Evolutionary conservation across 768 basidiomycete species (phyloP), one percentile per base, ranked within the genome.

Genomic region (Hortiboletus campestris): DNA sequence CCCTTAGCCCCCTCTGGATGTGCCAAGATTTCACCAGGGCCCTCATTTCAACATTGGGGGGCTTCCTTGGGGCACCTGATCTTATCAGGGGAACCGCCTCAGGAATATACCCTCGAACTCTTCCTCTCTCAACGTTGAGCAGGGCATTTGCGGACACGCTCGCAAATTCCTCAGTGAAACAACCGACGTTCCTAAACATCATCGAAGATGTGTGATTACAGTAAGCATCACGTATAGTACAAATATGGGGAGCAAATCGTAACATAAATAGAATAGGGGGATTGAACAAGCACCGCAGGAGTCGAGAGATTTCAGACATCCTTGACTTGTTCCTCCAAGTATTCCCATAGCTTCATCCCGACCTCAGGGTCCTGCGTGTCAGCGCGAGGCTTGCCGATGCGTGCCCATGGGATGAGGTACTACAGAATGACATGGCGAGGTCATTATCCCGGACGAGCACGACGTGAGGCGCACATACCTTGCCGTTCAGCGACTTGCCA

Each of bases 401-500:
- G 69, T 16, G 75, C 79, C 79, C 78, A 81, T 1, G 80, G 79
- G 44, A 78, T 65, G 36, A 81, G 72, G 55, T 75, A 81, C 76
- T 81, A 38, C 11, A n/a, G 10, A 45, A 46, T 4, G 38, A 16
- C 16, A 41, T 3, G 5, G 17, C 10, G 20, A 12, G 46, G 20
- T 49, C 42, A 46, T 31, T 6, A 52, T 44, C 14, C 25, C 10
- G 38, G 28, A 39, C 22, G 28, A 29, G 13, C 6, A 32, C 20
- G 9, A 17, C 9, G n/a, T 4, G 13, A 5, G n/a, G 12, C 0
- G 3, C 20, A 20, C 55, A 2, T 34, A 79, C 81, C 71, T 81
- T 77, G 31, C 82, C 81, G 38, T 76, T 77, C 25, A 82, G 57
- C 2, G 59, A 54, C 4, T 63, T 71, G 6, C 74, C 80, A 25